Evolutionary conservation across 2,329 filamentous ascomycete species (phyloP).

Genomic region (Xylariales sp.): DNA sequence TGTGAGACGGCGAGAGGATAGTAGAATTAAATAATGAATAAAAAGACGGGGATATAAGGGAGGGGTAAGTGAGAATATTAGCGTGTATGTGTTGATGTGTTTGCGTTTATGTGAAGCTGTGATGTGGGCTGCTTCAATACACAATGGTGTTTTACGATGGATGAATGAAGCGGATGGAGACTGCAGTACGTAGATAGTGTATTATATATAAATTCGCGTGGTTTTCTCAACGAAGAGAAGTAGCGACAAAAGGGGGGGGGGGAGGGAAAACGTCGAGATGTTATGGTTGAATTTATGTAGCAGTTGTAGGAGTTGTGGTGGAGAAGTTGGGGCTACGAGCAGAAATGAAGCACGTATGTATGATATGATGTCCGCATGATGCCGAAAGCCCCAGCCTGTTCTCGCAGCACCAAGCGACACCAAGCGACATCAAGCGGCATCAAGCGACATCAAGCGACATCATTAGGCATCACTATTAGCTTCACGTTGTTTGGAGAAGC

Average conservation of each 20-base stretch:
- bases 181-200: too few species aligned
- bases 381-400: slow-evolving; percentile 17
- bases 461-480: slow-evolving; percentile 38
- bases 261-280: slow-evolving; percentile 9
- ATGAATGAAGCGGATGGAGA: too few species aligned
- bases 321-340: slow-evolving; percentile 13
- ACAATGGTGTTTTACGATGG: too few species aligned
- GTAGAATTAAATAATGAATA: too few species aligned
- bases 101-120: too few species aligned
- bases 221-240: slow-evolving; percentile 14
- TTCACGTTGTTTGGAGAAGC: slow-evolving; percentile 40
- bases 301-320: slow-evolving; percentile 6
- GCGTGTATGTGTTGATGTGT: not conserved
- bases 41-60: not conserved
- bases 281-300: not conserved
- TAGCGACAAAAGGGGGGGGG: not conserved
- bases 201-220: not conserved
- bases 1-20: slow-evolving; percentile 29
- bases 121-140: too few species aligned
- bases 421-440: slow-evolving; percentile 48
- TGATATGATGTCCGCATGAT: slow-evolving; percentile 38
- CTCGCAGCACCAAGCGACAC: slow-evolving; percentile 39
- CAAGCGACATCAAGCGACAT: slow-evolving; percentile 47
- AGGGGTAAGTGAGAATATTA: too few species aligned
- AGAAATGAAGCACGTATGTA: slow-evolving; percentile 1